phyloP scores from a whole-genome alignment of 805 yeast genomes.

The Saccharomycopsis fodiens region DNA sequence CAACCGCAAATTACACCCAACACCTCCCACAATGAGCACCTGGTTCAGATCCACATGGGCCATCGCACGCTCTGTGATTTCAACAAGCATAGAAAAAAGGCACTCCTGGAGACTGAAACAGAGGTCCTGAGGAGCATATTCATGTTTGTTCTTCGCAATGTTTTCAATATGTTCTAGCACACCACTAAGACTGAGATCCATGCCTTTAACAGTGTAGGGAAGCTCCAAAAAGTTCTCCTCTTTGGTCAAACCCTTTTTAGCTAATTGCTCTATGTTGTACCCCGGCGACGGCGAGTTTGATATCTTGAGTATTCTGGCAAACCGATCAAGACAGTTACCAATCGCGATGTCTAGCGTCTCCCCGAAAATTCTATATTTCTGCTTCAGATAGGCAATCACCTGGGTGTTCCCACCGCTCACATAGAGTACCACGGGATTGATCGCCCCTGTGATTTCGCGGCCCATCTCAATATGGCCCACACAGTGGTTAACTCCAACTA shows the following conservation, averaged over 20 bases:
- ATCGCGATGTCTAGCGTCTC: slow-evolving; percentile 97
- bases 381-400: slow-evolving; percentile 92
- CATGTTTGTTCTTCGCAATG: slow-evolving; percentile 49
- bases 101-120: slow-evolving; percentile 93
- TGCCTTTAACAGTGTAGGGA: slow-evolving; percentile 97
- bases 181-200: slow-evolving; percentile 97
- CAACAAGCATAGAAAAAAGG: slow-evolving; percentile 91
- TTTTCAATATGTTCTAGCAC: slow-evolving; percentile 79
- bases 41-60: slow-evolving; percentile 89
- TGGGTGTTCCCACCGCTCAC: slow-evolving; percentile 99
- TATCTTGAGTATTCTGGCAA: slow-evolving; percentile 84
- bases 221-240: slow-evolving; percentile 51
- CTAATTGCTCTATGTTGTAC: slow-evolving; percentile 91
- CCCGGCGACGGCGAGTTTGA: slow-evolving; percentile 97
- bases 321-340: slow-evolving; percentile 93
- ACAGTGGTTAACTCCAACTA: slow-evolving; percentile 95
- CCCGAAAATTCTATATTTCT: slow-evolving; percentile 95
- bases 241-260: slow-evolving; percentile 47
- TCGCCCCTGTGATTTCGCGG: slow-evolving; percentile 94
- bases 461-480: slow-evolving; percentile 99
- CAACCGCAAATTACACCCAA: slow-evolving; percentile 87
- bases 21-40: slow-evolving; percentile 95
- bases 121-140: slow-evolving; percentile 73
- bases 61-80: slow-evolving; percentile 96
- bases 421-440: slow-evolving; percentile 92